Base-by-base conservation (phyloP, 2,329 filamentous ascomycete species). In the Macrophomina phaseolina region DNA sequence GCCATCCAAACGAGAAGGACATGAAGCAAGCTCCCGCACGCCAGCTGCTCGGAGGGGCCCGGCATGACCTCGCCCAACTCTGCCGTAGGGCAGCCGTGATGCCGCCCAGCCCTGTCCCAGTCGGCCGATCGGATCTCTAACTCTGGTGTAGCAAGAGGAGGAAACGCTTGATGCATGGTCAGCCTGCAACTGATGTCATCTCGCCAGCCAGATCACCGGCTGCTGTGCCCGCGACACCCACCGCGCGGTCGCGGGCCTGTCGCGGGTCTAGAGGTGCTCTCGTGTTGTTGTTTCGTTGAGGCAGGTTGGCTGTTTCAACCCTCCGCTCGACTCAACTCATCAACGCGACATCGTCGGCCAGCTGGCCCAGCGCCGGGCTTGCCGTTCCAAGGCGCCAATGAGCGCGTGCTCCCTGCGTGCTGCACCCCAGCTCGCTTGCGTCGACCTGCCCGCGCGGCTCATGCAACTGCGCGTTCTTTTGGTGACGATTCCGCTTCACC, bases 381-480 rank as follows among this genome's bases (percentile, higher is more conserved):
- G 42, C 42, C 32, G 53, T 23, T n/a, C 12, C n/a, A 58, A 45
- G 38, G 2, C 38, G 28, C 55, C 23, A 30, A 48, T 36, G 56
- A 49, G 58, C 58, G 45, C n/a, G 38, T 49, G 58, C 23, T 34
- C 55, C 55, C 55, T 46, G 55, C 55, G 55, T 58, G 55, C 55
- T 60, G 55, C 45, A 62, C 58, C 58, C 58, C 58, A 62, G 58
- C 58, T 62, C 58, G 58, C 58, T 62, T 62, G 58, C 58, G 58
- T 23, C 32, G 30, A 62, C 58, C 58, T 45, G 45, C 16, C 38
- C 23, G 12, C n/a, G 55, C 55, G 55, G 55, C 58, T 62, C 42
- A 62, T 62, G 58, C 58, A 62, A 23, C 58, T 62, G 58, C 45
- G 42, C 58, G 45, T 62, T 40, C 32, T 62, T 62, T 40, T 62